Evolutionary conservation across 2,329 filamentous ascomycete genomes (phyloP).

Genomic region (Magnaporthales sp.): DNA sequence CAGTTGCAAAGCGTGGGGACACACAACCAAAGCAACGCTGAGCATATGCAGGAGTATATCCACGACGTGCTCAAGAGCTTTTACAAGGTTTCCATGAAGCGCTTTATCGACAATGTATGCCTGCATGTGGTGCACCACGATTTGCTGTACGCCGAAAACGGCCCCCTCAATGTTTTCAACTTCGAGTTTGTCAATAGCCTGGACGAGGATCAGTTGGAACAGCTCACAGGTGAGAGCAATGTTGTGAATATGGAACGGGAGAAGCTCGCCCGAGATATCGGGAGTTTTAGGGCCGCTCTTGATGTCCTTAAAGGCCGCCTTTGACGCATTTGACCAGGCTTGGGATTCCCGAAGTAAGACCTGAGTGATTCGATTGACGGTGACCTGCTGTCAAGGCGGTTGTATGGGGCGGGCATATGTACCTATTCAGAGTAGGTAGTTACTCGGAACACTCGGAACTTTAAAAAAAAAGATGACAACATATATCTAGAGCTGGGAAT

Average conservation of each 20-base stretch:
- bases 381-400: too few species aligned
- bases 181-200: neutral
- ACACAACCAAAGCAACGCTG: slow-evolving; percentile 10
- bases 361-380: too few species aligned
- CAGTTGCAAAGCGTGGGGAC: slow-evolving; percentile 15
- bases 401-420: too few species aligned
- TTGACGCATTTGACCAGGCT: too few species aligned
- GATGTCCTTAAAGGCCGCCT: neutral
- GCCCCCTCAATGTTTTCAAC: slow-evolving; percentile 5
- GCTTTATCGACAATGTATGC: slow-evolving; percentile 54
- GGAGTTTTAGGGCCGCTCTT: neutral
- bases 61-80: slow-evolving; percentile 52
- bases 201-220: slow-evolving; percentile 3
- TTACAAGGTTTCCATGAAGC: slow-evolving; percentile 50
- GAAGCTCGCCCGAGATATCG: neutral
- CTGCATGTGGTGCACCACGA: slow-evolving; percentile 9
- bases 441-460: neutral
- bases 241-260: neutral
- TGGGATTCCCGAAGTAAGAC: too few species aligned
- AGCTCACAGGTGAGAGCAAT: slow-evolving; percentile 1
- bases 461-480: neutral
- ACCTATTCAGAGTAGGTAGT: too few species aligned
- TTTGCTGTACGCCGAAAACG: slow-evolving; percentile 8
- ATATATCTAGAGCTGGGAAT: neutral
- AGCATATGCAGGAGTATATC: slow-evolving; percentile 32